A percentile compares a stretch with the other conserved stretches of the same genome.
phyloP scores from a whole-genome alignment of 768 basidiomycete species.

The Leucocoprinus leucothites region DNA sequence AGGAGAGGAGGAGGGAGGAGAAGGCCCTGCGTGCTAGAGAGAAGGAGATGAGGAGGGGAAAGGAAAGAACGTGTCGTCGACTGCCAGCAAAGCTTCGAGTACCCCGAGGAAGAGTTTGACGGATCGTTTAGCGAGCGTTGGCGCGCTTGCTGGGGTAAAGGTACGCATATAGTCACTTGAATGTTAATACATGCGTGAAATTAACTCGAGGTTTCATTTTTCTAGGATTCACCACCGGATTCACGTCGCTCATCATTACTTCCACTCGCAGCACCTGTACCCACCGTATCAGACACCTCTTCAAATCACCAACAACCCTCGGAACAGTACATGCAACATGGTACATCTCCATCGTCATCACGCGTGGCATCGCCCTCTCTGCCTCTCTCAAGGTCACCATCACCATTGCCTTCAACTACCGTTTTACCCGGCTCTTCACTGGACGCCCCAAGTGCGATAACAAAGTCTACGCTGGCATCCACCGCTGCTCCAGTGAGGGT shows the following conservation, averaged over 20 bases:
- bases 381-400: slow-evolving; percentile 20
- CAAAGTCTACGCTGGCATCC: slow-evolving; percentile 30
- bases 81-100: slow-evolving; percentile 3
- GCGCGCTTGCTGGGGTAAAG: too few relatives aligned
- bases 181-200: too few relatives aligned
- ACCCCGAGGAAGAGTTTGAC: slow-evolving; percentile 65
- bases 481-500: slow-evolving; percentile 22
- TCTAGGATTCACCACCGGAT: slow-evolving; percentile 29
- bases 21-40: too few relatives aligned
- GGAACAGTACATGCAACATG: not conserved
- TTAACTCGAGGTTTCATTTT: not conserved
- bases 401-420: slow-evolving; percentile 1
- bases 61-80: slow-evolving; percentile 7
- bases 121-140: too few relatives aligned
- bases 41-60: slow-evolving; percentile 20
- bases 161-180: too few relatives aligned
- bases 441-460: not conserved
- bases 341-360: slow-evolving; percentile 17
- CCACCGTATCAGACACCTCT: not conserved
- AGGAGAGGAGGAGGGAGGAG: slow-evolving; percentile 21
- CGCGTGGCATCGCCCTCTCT: slow-evolving; percentile 12
- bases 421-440: not conserved
- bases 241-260: slow-evolving; percentile 41
- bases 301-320: not conserved
- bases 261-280: slow-evolving; percentile 12